Conservation (phyloP, 2,329 filamentous ascomycete genomes). For the Aureobasidium musti region DNA sequence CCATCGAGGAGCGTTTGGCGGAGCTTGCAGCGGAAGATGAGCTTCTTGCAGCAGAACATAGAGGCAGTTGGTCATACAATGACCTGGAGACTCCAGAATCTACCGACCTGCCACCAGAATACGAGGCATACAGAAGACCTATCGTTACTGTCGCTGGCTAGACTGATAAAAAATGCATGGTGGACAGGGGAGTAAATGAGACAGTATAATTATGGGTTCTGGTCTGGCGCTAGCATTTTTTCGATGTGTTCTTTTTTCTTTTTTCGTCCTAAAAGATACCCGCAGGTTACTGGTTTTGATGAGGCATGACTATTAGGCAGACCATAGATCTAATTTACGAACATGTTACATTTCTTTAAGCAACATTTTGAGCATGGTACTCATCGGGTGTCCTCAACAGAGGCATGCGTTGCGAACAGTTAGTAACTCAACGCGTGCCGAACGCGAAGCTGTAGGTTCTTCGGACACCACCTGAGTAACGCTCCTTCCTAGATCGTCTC, state of each 20-base stretch:
- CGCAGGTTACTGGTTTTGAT: constrained; percentile 1
- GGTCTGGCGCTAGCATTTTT: not conserved
- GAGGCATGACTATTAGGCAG: constrained; percentile 9
- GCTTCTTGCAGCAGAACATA: constrained; percentile 37
- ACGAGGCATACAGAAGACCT: constrained; percentile 9
- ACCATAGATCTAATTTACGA: not conserved
- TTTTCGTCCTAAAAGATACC: not conserved
- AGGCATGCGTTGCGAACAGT: not conserved
- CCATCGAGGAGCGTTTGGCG: constrained; percentile 34
- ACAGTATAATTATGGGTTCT: not conserved
- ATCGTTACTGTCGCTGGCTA: constrained; percentile 10
- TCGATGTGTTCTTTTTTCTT: not conserved
- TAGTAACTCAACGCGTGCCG: not conserved
- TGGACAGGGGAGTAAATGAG: not conserved
- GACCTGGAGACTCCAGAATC: not conserved
- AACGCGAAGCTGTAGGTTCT: not conserved
- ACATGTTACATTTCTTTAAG: not conserved
- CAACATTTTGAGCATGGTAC: not conserved
- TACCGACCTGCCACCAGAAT: constrained; percentile 4
- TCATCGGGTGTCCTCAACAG: not conserved
- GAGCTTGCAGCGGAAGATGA: constrained; percentile 37
- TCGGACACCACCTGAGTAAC: no score
- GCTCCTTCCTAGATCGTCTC: not conserved
- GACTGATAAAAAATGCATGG: not conserved
- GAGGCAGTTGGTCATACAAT: constrained; percentile 12